Conservation (phyloP, 2,329 filamentous ascomycete genomes). For the Westerdykella sp. region DNA sequence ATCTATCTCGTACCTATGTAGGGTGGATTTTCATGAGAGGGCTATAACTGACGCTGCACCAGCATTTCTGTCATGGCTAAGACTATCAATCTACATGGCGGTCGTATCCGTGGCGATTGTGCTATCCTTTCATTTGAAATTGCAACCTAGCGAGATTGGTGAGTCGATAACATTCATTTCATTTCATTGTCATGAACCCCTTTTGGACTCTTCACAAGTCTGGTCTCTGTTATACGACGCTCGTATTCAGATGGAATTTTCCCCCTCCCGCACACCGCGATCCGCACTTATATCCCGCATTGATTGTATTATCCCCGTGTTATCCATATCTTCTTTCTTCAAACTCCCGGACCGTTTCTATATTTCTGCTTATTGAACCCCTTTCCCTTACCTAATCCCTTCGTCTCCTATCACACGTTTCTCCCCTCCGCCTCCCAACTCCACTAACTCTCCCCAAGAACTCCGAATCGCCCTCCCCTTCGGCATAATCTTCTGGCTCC, state of each 20-base stretch:
- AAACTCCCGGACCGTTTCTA: too few species aligned
- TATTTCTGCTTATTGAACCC: too few species aligned
- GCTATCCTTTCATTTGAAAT: constrained; percentile 84
- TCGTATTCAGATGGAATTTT: not conserved
- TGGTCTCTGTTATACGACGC: not conserved
- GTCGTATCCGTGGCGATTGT: constrained; percentile 86
- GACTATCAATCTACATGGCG: constrained; percentile 83
- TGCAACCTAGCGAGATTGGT: constrained; percentile 51
- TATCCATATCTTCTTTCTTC: too few species aligned
- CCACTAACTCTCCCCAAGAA: constrained; percentile 48
- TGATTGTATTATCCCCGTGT: too few species aligned
- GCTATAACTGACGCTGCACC: not conserved
- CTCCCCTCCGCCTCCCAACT: not conserved
- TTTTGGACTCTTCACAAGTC: not conserved
- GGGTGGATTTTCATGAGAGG: not conserved
- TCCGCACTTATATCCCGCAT: too few species aligned
- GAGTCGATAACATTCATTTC: not conserved
- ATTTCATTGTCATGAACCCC: constrained; percentile 1
- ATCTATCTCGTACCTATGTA: too few species aligned
- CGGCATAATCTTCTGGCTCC: constrained; percentile 79
- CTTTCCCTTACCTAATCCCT: not conserved
- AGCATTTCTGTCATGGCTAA: constrained; percentile 83
- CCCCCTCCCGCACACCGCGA: not conserved
- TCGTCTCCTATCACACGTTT: not conserved
- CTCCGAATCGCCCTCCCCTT: constrained; percentile 72